phyloP scores from a whole-genome alignment of 1,139 yeast genomes.

The Yamadazyma buinensis region DNA sequence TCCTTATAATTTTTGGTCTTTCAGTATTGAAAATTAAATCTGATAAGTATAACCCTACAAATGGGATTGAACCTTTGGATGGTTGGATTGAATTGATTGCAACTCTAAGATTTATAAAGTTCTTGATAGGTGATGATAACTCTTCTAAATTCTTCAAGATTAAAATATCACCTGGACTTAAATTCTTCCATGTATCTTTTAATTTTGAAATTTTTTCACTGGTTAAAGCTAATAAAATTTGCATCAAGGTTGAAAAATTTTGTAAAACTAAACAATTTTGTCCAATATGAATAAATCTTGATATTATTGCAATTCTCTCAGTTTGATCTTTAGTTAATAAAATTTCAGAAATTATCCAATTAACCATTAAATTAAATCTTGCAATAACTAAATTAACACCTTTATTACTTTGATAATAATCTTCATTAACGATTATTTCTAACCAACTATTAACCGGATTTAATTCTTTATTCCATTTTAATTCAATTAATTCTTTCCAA shows the following conservation, averaged over 20 bases:
- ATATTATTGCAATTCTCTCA: slow-evolving; percentile 64
- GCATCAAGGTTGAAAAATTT: slow-evolving; percentile 85
- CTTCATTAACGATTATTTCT: slow-evolving; percentile 63
- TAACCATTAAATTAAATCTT: slow-evolving; percentile 82
- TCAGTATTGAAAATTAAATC: slow-evolving; percentile 82
- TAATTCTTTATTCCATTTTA: slow-evolving; percentile 67
- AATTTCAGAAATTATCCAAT: slow-evolving; percentile 91
- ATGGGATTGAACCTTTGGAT: slow-evolving; percentile 82
- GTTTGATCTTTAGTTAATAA: slow-evolving; percentile 57
- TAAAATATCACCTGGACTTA: slow-evolving; percentile 55
- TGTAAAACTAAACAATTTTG: slow-evolving; percentile 68
- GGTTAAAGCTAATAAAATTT: slow-evolving; percentile 78
- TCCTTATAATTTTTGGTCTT: slow-evolving; percentile 44
- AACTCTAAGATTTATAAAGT: slow-evolving; percentile 62
- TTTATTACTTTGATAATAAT: slow-evolving; percentile 43
- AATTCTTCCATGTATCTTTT: slow-evolving; percentile 69
- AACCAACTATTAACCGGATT: slow-evolving; percentile 85
- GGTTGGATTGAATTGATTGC: slow-evolving; percentile 63
- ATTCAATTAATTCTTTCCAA: slow-evolving; percentile 85
- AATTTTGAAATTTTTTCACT: slow-evolving; percentile 62
- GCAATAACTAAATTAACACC: slow-evolving; percentile 86
- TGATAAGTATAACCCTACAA: slow-evolving; percentile 78
- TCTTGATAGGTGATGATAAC: slow-evolving; percentile 59
- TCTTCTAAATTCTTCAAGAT: slow-evolving; percentile 64
- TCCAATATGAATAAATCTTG: slow-evolving; percentile 83